These are phyloP conservation scores for Allodekkera sacchari DNA, from an alignment of 805 yeast genomes.

Conservation along the genomic window DNA sequence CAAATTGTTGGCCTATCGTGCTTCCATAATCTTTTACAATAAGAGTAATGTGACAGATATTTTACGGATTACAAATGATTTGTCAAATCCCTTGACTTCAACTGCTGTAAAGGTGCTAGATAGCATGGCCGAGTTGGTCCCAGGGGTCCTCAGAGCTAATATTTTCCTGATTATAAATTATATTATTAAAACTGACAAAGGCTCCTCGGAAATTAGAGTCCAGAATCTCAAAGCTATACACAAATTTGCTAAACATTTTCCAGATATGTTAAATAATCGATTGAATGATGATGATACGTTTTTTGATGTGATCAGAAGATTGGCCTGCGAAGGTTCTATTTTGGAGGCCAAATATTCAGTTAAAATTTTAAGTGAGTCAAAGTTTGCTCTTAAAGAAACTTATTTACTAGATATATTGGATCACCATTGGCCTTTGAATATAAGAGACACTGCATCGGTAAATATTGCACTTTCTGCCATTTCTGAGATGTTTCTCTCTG, in stretches of 20 bases:
- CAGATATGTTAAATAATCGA: conserved; percentile 28
- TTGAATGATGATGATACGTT: conserved; percentile 35
- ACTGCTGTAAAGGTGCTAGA: conserved; percentile 49
- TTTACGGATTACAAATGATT: conserved; percentile 36
- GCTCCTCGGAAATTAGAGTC: conserved; percentile 13
- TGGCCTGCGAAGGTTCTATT: conserved; percentile 47
- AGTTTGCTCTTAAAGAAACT: conserved; percentile 28
- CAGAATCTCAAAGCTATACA: conserved; percentile 50
- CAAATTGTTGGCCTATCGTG: conserved; percentile 51
- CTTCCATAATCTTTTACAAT: conserved; percentile 56
- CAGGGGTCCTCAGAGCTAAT: conserved; percentile 57
- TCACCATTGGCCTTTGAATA: conserved; percentile 42
- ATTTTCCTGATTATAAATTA: conserved; percentile 35
- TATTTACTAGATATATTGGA: conserved; percentile 31
- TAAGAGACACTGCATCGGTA: conserved; percentile 28
- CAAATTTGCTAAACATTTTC: conserved; percentile 46
- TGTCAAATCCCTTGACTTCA: conserved; percentile 15
- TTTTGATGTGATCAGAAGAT: conserved; percentile 32
- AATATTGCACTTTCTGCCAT: conserved; percentile 52
- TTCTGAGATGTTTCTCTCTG: conserved; percentile 46
- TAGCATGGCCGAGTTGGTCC: conserved; percentile 49
- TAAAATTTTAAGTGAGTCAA: conserved; percentile 44
- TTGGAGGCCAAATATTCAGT: conserved; percentile 57
- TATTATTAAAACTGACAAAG: conserved; percentile 9
- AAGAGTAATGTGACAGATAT: conserved; percentile 52